A percentile compares a stretch with the other conserved stretches of the same genome.
These are phyloP conservation scores for Cicer yamashitae DNA, from an alignment of 306 rosid species.

Conservation along the genomic window DNA sequence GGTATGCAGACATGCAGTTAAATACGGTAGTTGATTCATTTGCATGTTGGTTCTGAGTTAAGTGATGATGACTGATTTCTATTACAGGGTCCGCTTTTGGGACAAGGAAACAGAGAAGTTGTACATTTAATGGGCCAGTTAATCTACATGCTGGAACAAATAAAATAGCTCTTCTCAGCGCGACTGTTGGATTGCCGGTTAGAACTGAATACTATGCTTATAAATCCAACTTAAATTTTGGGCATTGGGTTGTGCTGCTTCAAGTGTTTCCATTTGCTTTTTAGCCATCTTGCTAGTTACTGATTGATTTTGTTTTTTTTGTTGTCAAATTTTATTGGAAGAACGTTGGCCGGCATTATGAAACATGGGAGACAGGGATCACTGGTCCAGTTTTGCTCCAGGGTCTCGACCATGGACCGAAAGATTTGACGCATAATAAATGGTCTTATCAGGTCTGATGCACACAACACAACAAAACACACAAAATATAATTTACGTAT, in stretches of 20 bases:
- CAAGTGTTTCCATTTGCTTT: conserved; percentile 27
- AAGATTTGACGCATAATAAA: conserved; percentile 70
- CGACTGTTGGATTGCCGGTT: conserved; percentile 92
- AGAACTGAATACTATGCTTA: conserved; percentile 49
- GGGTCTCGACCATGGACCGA: conserved; percentile 76
- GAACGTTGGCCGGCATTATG: conserved; percentile 85
- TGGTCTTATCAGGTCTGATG: conserved; percentile 85
- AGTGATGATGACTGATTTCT: conserved; percentile 19
- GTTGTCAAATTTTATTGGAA: conserved; percentile 1
- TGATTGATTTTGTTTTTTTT: conserved; percentile 23
- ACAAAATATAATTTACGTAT: neutral
- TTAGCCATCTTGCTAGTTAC: neutral
- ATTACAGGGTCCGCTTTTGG: conserved; percentile 88
- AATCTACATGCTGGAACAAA: conserved; percentile 76
- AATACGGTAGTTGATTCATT: conserved; percentile 28
- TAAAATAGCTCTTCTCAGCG: conserved; percentile 83
- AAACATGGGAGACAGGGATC: conserved; percentile 84
- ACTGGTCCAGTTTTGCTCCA: conserved; percentile 75
- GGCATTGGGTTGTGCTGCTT: neutral
- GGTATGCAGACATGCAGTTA: conserved; percentile 54
- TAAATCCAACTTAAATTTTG: conserved; percentile 30
- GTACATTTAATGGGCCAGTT: conserved; percentile 69
- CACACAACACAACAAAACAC: neutral
- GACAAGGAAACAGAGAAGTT: conserved; percentile 70
- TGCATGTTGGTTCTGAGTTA: conserved; percentile 20